Percentiles rank a stretch among this genome's conserved stretches.
These are phyloP conservation scores for Panaeolus papilionaceus DNA, from an alignment of 768 basidiomycete species.

Conservation along the genomic window DNA sequence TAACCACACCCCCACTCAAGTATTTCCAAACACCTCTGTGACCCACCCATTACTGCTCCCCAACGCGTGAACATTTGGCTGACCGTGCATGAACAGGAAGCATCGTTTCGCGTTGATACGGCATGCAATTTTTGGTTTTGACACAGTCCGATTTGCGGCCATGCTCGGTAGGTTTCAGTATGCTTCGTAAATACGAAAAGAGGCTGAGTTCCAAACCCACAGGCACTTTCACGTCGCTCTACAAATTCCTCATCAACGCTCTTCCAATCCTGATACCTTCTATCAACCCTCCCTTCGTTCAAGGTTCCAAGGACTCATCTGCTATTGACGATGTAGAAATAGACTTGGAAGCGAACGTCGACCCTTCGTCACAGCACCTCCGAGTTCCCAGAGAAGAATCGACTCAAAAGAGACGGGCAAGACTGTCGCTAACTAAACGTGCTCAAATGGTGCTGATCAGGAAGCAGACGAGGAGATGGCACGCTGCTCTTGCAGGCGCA, in stretches of 20 bases:
- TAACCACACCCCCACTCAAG: too few species aligned
- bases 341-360: slow-evolving; percentile 32
- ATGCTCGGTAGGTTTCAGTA: slow-evolving; percentile 74
- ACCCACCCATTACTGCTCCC: too few species aligned
- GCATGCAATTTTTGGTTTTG: slow-evolving; percentile 83
- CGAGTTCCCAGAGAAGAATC: slow-evolving; percentile 34
- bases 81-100: slow-evolving; percentile 46
- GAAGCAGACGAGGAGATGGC: slow-evolving; percentile 78
- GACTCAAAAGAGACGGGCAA: slow-evolving; percentile 45
- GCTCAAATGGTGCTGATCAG: slow-evolving; percentile 68
- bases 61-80: background rate
- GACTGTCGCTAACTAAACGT: slow-evolving; percentile 66
- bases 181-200: background rate
- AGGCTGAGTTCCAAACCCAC: background rate
- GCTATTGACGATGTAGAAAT: slow-evolving; percentile 39
- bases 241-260: slow-evolving; percentile 81
- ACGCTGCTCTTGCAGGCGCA: slow-evolving; percentile 80
- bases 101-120: slow-evolving; percentile 70
- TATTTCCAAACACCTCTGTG: too few species aligned
- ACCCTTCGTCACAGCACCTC: slow-evolving; percentile 18
- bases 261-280: slow-evolving; percentile 73
- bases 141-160: slow-evolving; percentile 83
- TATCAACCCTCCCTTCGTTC: slow-evolving; percentile 33
- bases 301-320: slow-evolving; percentile 29
- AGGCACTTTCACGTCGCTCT: slow-evolving; percentile 80